Evolutionary conservation across 2,329 filamentous ascomycete species (phyloP).

Genomic region (Gyromitra esculenta): DNA sequence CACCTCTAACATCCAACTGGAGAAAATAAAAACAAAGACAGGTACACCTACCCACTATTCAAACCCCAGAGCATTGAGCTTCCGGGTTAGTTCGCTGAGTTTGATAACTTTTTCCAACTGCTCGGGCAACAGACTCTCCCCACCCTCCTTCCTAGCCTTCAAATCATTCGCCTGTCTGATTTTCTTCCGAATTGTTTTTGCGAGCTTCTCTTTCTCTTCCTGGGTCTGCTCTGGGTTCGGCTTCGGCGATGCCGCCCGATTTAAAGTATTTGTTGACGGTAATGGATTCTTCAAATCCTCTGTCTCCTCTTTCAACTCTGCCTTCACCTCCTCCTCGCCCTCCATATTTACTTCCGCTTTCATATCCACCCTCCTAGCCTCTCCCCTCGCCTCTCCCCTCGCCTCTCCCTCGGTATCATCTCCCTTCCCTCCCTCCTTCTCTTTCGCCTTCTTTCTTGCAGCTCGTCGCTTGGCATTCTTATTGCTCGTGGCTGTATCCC

Average conservation of each 20-base stretch:
- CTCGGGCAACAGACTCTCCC: slow-evolving; percentile 84
- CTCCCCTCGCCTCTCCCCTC: slow-evolving; percentile 63
- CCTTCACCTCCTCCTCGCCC: slow-evolving; percentile 62
- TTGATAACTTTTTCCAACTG: slow-evolving; percentile 98
- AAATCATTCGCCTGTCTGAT: slow-evolving; percentile 91
- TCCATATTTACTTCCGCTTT: slow-evolving; percentile 61
- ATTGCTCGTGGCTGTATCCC: slow-evolving; percentile 68
- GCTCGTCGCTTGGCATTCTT: slow-evolving; percentile 88
- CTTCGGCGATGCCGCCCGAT: slow-evolving; percentile 53
- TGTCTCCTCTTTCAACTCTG: slow-evolving; percentile 54
- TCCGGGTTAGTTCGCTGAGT: slow-evolving; percentile 90
- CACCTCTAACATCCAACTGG: slow-evolving; percentile 6
- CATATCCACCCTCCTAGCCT: slow-evolving; percentile 56
- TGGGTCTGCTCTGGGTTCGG: slow-evolving; percentile 58
- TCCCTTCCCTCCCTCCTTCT: slow-evolving; percentile 62
- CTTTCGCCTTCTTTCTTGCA: slow-evolving; percentile 70
- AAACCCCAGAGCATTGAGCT: slow-evolving; percentile 85
- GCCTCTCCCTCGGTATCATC: slow-evolving; percentile 72
- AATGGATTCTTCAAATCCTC: slow-evolving; percentile 59
- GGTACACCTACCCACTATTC: slow-evolving; percentile 64
- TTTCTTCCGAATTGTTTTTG: slow-evolving; percentile 90
- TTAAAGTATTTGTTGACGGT: slow-evolving; percentile 17
- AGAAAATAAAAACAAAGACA: not conserved
- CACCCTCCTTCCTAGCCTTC: slow-evolving; percentile 88
- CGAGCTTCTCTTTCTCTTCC: slow-evolving; percentile 89